Conservation (phyloP, 805 yeast genomes). For the Alloascoidea hylecoeti region DNA sequence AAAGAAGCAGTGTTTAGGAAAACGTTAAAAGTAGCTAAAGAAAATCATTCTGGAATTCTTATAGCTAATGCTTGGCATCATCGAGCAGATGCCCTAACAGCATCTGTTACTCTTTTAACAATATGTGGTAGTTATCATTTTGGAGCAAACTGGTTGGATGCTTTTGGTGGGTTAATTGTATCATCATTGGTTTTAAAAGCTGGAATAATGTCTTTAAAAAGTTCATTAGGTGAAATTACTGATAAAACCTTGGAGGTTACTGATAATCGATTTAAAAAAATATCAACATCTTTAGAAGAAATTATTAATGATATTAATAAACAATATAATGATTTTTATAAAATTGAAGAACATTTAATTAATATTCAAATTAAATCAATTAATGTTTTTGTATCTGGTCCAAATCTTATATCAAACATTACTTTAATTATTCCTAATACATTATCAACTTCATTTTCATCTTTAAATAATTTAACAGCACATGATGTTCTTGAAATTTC, state of each 20-base stretch:
- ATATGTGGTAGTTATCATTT: slow-evolving; percentile 76
- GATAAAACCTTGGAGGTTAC: background rate
- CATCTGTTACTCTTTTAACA: slow-evolving; percentile 79
- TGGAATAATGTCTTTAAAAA: slow-evolving; percentile 36
- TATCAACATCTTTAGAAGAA: background rate
- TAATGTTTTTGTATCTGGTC: background rate
- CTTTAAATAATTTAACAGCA: background rate
- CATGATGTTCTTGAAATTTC: background rate
- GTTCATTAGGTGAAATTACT: background rate
- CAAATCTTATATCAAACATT: background rate
- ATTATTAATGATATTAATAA: background rate
- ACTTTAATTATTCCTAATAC: background rate
- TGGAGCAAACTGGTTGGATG: slow-evolving; percentile 73
- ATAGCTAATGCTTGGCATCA: slow-evolving; percentile 99
- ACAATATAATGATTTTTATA: background rate
- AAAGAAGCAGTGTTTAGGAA: slow-evolving; percentile 84
- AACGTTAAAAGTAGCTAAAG: slow-evolving; percentile 67
- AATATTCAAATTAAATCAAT: background rate
- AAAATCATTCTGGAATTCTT: slow-evolving; percentile 74
- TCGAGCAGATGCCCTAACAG: slow-evolving; percentile 85
- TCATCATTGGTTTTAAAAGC: slow-evolving; percentile 74
- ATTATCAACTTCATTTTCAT: background rate
- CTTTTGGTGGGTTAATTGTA: slow-evolving; percentile 83
- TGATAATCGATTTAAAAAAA: background rate
- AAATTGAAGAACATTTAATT: background rate